phyloP scores from a whole-genome alignment of 495 filamentous ascomycete genomes.

The Immersiella caudata region DNA sequence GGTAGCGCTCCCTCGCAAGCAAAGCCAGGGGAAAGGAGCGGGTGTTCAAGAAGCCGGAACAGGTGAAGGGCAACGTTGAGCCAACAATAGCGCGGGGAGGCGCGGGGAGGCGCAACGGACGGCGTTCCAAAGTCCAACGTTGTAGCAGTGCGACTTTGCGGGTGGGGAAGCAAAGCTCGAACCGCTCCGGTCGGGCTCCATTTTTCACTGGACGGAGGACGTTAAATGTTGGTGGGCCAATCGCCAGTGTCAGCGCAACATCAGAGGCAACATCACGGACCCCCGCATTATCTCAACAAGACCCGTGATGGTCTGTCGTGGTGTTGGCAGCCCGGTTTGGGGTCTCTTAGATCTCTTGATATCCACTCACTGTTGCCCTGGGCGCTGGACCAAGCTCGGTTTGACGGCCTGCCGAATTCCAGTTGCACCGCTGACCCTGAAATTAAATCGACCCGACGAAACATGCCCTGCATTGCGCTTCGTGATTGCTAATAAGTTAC shows the following conservation, averaged over 20 bases:
- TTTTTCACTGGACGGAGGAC: neutral
- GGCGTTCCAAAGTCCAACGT: neutral
- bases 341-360: neutral
- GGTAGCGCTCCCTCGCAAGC: neutral
- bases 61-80: neutral
- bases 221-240: neutral
- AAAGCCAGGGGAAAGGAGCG: neutral
- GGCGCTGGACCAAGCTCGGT: neutral
- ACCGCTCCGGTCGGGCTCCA: neutral
- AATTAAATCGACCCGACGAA: conserved; percentile 22
- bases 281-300: neutral
- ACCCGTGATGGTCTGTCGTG: neutral
- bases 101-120: too few relatives aligned
- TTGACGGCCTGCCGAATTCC: neutral
- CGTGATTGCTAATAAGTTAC: conserved; percentile 19
- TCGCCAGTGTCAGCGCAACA: neutral
- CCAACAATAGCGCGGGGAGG: neutral
- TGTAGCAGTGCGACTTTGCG: conserved; percentile 11
- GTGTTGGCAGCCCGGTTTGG: conserved; percentile 7
- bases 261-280: neutral
- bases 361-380: conserved; percentile 8
- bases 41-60: neutral
- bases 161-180: conserved; percentile 2
- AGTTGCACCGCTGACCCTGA: conserved; percentile 9
- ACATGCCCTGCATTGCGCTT: conserved; percentile 16